Evolutionary conservation across 2,329 filamentous ascomycete genomes (phyloP), one percentile per base, ranked within the genome.

Genomic region (Colletotrichum acutatum): DNA sequence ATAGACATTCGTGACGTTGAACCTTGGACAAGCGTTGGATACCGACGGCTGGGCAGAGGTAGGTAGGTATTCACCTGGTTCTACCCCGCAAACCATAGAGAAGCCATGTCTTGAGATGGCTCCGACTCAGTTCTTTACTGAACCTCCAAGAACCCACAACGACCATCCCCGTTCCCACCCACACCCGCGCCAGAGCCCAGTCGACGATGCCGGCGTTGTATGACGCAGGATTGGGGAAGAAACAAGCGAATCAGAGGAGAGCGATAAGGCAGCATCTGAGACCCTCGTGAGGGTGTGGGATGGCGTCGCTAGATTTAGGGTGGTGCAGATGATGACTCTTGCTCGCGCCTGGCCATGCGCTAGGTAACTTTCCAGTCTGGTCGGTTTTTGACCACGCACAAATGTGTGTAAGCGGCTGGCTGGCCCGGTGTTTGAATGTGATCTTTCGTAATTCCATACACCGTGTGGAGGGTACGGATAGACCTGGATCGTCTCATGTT

Each of bases 231-330:
- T 37, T 61, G 66, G 60, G 56, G 71, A 49, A 66, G 37, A 49
- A 32, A 9, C 19, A 5, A 56, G 19, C 71, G 66, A 73, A 73
- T 73, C 66, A 73, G 28, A 59, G 52, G 5, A 14, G 32, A 28
- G 66, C 71, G 71, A 73, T 73, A 73, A 73, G 71, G n/a, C 37
- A 32, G 6, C 32, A 30, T 71, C 30, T 64, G 66, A 73, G 71
- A 72, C 66, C 24, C 28, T n/a, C 52, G 42, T 49, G 28, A 57
- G 34, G 60, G 49, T 71, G 71, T 65, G 60, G 58, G 56, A 72
- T 54, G 70, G 70, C 66, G 60, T 57, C 30, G 60, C 61, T 73
- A 28, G 49, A 62, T 65, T 58, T 49, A 34, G 60, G 60, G 28
- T 70, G 70, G 66, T 73, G 71, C 66, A 73, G 64, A 4, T 49